Percentiles rank a stretch among this genome's conserved stretches.
Conservation (phyloP, 2,329 filamentous ascomycete species). For the Trichophyton verrucosum region DNA sequence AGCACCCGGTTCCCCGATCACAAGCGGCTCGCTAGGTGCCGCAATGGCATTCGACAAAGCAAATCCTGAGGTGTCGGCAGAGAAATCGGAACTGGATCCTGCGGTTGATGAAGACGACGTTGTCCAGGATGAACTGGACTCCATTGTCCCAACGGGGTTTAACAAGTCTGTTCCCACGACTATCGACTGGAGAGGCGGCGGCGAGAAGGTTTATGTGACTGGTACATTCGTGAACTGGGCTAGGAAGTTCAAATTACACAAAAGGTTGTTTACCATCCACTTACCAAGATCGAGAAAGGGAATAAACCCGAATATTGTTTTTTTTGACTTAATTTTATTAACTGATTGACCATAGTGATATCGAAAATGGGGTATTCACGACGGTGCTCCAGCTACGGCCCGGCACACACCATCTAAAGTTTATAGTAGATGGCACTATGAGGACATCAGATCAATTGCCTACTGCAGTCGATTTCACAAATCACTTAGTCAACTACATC, state of each 20-base stretch:
- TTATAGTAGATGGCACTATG: conserved; percentile 91
- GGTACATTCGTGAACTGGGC: conserved; percentile 98
- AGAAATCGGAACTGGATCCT: conserved; percentile 42
- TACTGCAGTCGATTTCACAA: conserved; percentile 93
- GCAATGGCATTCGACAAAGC: conserved; percentile 17
- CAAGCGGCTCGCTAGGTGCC: conserved; percentile 47
- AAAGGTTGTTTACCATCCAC: conserved; percentile 40
- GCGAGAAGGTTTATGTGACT: conserved; percentile 89
- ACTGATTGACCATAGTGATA: conserved; percentile 18
- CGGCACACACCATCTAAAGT: conserved; percentile 92
- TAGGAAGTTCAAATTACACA: conserved; percentile 76
- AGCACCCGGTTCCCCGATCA: conserved; percentile 79
- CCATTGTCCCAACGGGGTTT: conserved; percentile 47
- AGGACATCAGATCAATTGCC: conserved; percentile 74
- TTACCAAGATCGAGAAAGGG: not conserved
- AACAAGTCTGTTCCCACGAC: conserved; percentile 69
- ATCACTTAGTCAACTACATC: conserved; percentile 96
- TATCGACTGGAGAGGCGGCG: conserved; percentile 72
- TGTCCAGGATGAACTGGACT: conserved; percentile 59
- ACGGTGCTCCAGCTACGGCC: conserved; percentile 73
- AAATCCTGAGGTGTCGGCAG: conserved; percentile 40
- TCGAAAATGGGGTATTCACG: conserved; percentile 50
- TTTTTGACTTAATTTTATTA: not conserved
- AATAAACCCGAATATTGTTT: not conserved
- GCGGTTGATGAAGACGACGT: conserved; percentile 61